phyloP scores from a whole-genome alignment of 176 grass and related monocot species.

The Oryza meyeriana region DNA sequence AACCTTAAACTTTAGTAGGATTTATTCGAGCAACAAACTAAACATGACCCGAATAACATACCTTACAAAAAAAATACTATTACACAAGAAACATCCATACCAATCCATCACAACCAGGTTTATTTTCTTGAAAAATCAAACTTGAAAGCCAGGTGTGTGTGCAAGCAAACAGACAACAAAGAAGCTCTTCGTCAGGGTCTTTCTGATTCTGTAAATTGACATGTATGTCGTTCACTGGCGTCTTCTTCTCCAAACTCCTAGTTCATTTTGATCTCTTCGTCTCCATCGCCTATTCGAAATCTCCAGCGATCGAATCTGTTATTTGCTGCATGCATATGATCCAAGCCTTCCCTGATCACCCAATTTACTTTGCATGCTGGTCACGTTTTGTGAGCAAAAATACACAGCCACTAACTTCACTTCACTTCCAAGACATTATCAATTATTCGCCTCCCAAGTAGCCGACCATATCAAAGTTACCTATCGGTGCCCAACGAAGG shows the following conservation, averaged over 20 bases:
- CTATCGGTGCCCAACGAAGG: not conserved
- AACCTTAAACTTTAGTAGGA: too few species aligned
- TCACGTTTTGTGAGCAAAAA: not conserved
- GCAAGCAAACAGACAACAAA: not conserved
- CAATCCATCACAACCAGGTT: too few species aligned
- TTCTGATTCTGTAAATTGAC: not conserved
- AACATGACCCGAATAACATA: too few species aligned
- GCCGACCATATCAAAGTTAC: constrained; percentile 10
- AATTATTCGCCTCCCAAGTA: not conserved
- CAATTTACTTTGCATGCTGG: not conserved
- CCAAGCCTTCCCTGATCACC: not conserved
- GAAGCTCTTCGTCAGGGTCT: not conserved
- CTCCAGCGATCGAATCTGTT: not conserved
- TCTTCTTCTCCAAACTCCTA: not conserved
- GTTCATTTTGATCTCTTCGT: not conserved
- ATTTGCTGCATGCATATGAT: not conserved
- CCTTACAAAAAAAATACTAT: too few species aligned
- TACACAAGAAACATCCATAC: too few species aligned
- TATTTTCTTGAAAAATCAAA: not conserved
- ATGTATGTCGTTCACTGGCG: not conserved
- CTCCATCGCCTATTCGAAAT: not conserved
- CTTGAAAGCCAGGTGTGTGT: not conserved
- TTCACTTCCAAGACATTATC: not conserved
- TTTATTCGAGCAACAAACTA: too few species aligned
- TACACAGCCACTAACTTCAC: not conserved